Evolutionary conservation across 805 yeast species (phyloP).

Genomic region (Metschnikowia henanensis): DNA sequence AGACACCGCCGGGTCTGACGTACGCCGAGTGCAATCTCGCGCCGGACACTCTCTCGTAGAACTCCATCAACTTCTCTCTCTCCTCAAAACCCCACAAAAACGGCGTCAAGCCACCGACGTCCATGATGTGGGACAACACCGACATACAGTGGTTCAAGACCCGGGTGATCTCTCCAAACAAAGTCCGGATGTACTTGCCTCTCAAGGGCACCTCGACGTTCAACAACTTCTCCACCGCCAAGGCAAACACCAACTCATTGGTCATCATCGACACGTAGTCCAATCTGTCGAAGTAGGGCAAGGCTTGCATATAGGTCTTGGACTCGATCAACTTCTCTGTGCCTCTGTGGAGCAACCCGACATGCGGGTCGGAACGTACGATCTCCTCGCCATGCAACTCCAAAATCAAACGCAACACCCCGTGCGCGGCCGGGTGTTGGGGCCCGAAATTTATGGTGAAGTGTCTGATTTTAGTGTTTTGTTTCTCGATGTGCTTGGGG

Average conservation of each 20-base stretch:
- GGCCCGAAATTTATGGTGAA: conserved; percentile 92
- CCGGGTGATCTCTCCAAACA: conserved; percentile 87
- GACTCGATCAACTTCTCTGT: conserved; percentile 86
- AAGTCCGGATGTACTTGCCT: conserved; percentile 79
- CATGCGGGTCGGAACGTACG: conserved; percentile 85
- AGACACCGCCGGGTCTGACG: conserved; percentile 89
- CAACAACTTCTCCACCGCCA: conserved; percentile 82
- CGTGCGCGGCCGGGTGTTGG: conserved; percentile 95
- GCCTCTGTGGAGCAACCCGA: conserved; percentile 85
- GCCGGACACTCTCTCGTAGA: conserved; percentile 87
- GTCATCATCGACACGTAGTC: conserved; percentile 90
- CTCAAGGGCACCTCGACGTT: conserved; percentile 85
- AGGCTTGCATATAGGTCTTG: conserved; percentile 84
- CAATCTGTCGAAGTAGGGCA: conserved; percentile 85
- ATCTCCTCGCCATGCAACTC: conserved; percentile 90
- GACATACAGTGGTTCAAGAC: conserved; percentile 85
- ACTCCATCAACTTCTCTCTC: conserved; percentile 90
- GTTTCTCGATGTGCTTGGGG: conserved; percentile 42
- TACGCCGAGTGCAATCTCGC: conserved; percentile 89
- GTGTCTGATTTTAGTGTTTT: conserved; percentile 67
- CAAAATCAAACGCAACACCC: conserved; percentile 81
- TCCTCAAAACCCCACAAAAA: conserved; percentile 95
- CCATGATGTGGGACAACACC: conserved; percentile 86
- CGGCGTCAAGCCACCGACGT: conserved; percentile 92
- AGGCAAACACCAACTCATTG: conserved; percentile 79